A percentile compares a stretch with the other conserved stretches of the same genome.
phyloP scores from a whole-genome alignment of 345 rosid genomes.

The Eucalyptus coolabah region DNA sequence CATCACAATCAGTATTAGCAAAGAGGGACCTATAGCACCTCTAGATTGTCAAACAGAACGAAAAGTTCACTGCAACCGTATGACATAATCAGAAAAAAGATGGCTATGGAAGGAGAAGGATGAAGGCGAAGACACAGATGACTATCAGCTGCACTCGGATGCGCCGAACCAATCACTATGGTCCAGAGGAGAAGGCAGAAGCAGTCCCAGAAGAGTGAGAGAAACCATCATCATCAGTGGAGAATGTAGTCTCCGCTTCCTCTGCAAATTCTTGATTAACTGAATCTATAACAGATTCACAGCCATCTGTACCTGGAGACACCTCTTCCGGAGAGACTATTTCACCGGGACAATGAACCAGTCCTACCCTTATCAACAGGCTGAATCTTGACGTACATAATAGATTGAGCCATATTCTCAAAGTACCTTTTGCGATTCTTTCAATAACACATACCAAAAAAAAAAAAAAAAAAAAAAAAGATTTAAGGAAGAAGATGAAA shows the following conservation, averaged over 20 bases:
- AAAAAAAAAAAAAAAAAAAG: neutral
- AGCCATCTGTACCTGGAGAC: slow-evolving; percentile 12
- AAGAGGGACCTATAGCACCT: neutral
- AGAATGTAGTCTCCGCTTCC: slow-evolving; percentile 56
- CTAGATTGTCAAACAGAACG: neutral
- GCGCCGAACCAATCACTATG: slow-evolving; percentile 28
- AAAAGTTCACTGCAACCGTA: neutral
- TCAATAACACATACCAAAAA: neutral
- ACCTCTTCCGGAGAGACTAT: slow-evolving; percentile 14
- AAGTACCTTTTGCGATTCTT: slow-evolving; percentile 53
- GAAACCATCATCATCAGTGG: slow-evolving; percentile 56
- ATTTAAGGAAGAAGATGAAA: neutral
- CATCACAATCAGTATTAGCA: neutral
- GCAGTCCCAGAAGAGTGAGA: neutral
- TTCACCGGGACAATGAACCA: slow-evolving; percentile 2
- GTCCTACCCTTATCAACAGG: slow-evolving; percentile 26
- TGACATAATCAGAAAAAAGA: neutral
- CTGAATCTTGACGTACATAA: slow-evolving; percentile 43
- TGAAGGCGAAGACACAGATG: neutral
- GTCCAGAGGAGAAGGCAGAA: slow-evolving; percentile 20
- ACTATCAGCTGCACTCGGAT: slow-evolving; percentile 35
- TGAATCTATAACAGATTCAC: slow-evolving; percentile 35
- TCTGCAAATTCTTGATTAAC: slow-evolving; percentile 57
- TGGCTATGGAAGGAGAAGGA: neutral
- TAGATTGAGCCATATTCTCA: slow-evolving; percentile 51